These are phyloP conservation scores for Lentinula sp. DNA, from an alignment of 768 basidiomycete genomes.

Conservation along the genomic window DNA sequence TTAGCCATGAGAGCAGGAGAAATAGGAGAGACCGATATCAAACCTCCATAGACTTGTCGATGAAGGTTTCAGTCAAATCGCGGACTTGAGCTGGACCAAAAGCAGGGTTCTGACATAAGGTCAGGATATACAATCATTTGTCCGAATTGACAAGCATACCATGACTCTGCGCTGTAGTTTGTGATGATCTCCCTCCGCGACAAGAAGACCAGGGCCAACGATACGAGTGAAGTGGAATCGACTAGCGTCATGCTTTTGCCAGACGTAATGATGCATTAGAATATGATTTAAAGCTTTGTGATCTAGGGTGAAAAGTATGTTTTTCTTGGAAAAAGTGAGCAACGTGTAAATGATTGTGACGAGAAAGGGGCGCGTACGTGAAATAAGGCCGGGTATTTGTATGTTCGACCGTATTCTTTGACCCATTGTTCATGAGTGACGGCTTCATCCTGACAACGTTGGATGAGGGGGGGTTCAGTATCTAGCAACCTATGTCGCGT, in stretches of 20 bases:
- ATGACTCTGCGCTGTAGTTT: conserved; percentile 41
- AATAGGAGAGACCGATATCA: background rate
- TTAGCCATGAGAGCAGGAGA: background rate
- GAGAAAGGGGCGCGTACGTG: conserved; percentile 17
- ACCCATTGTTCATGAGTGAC: conserved; percentile 26
- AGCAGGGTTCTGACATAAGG: conserved; percentile 47
- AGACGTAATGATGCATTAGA: conserved; percentile 46
- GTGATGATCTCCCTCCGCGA: conserved; percentile 42
- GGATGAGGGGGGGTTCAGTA: background rate
- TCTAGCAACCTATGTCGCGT: background rate
- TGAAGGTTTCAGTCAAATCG: conserved; percentile 49
- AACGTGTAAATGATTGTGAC: background rate
- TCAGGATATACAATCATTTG: background rate
- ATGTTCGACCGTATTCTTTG: conserved; percentile 26
- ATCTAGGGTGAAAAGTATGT: conserved; percentile 52
- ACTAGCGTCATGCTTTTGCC: conserved; percentile 44
- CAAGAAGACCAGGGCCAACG: conserved; percentile 42
- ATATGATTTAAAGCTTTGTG: conserved; percentile 59
- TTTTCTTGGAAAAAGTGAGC: conserved; percentile 10
- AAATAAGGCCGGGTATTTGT: conserved; percentile 24
- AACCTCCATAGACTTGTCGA: conserved; percentile 49
- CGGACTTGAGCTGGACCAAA: conserved; percentile 58
- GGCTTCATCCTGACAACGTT: conserved; percentile 10
- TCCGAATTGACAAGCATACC: conserved; percentile 18
- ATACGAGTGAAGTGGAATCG: conserved; percentile 32